Evolutionary conservation across 176 grass and related monocot genomes (phyloP).

Genomic region (Otatea glauca): DNA sequence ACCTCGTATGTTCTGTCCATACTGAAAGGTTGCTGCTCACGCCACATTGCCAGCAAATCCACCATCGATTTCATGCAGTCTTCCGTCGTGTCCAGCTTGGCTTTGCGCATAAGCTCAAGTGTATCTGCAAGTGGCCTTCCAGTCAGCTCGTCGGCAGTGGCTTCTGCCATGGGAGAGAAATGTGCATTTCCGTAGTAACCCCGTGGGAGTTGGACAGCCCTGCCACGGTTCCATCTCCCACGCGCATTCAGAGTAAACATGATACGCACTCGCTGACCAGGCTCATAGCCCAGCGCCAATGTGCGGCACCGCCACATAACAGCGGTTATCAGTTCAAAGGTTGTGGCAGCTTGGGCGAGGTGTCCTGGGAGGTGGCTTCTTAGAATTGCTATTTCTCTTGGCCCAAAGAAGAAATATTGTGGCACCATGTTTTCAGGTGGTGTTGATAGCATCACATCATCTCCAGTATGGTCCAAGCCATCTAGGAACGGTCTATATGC

Average conservation of each 20-base stretch:
- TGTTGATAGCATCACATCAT: conserved; percentile 45
- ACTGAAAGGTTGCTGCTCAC: conserved; percentile 14
- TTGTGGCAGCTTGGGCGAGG: not conserved
- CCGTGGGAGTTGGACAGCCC: not conserved
- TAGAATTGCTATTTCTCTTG: not conserved
- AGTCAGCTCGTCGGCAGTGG: not conserved
- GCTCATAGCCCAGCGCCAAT: not conserved
- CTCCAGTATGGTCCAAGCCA: not conserved
- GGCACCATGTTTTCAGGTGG: conserved; percentile 22
- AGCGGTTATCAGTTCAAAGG: conserved; percentile 22
- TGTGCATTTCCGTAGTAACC: conserved; percentile 33
- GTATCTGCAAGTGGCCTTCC: not conserved
- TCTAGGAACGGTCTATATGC: conserved; percentile 5
- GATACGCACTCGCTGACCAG: not conserved
- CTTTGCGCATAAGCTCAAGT: not conserved
- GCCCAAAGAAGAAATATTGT: conserved; percentile 39
- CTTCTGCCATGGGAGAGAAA: not conserved
- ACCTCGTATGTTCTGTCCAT: conserved; percentile 51
- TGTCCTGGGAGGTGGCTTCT: not conserved
- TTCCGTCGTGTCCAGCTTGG: conserved; percentile 27
- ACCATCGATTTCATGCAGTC: conserved; percentile 38
- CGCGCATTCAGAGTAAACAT: conserved; percentile 22
- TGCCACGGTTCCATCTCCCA: not conserved
- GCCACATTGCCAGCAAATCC: not conserved
- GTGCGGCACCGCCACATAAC: conserved; percentile 38